Evolutionary conservation across 2,329 filamentous ascomycete species (phyloP).

Genomic region (Clathrospora elynae): DNA sequence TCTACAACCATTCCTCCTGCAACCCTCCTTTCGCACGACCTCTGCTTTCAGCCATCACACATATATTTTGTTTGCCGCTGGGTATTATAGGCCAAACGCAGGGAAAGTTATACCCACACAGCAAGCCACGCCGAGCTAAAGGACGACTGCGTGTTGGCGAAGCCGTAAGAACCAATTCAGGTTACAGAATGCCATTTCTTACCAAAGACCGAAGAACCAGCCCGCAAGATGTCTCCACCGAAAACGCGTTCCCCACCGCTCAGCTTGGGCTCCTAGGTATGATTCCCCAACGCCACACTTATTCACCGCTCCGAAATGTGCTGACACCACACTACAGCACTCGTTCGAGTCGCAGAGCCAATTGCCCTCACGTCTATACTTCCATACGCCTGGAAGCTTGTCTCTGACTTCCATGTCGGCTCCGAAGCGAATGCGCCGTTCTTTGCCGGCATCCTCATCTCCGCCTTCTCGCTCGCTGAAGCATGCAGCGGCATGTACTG

Average conservation of each 20-base stretch:
- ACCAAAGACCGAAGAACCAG: constrained; percentile 59
- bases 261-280: constrained; percentile 86
- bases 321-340: constrained; percentile 60
- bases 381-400: constrained; percentile 66
- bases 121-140: constrained; percentile 13
- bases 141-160: constrained; percentile 30
- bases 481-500: constrained; percentile 76
- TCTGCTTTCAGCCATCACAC: constrained; percentile 5
- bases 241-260: constrained; percentile 69
- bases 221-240: constrained; percentile 69
- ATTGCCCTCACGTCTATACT: constrained; percentile 94
- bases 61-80: constrained; percentile 9
- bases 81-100: constrained; percentile 19
- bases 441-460: constrained; percentile 84
- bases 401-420: constrained; percentile 45
- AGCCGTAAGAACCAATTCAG: constrained; percentile 59
- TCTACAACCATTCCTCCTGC: constrained; percentile 13
- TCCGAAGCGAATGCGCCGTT: constrained; percentile 66
- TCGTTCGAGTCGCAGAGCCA: constrained; percentile 89
- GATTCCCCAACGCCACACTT: constrained; percentile 32
- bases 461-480: constrained; percentile 88
- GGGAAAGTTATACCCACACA: constrained; percentile 19
- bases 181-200: constrained; percentile 63
- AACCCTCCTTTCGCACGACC: constrained; percentile 7
- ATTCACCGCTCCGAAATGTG: neutral